Percentiles rank a stretch among this genome's conserved stretches.
phyloP scores from a whole-genome alignment of 805 yeast species.

The Danielia reshetovae region DNA sequence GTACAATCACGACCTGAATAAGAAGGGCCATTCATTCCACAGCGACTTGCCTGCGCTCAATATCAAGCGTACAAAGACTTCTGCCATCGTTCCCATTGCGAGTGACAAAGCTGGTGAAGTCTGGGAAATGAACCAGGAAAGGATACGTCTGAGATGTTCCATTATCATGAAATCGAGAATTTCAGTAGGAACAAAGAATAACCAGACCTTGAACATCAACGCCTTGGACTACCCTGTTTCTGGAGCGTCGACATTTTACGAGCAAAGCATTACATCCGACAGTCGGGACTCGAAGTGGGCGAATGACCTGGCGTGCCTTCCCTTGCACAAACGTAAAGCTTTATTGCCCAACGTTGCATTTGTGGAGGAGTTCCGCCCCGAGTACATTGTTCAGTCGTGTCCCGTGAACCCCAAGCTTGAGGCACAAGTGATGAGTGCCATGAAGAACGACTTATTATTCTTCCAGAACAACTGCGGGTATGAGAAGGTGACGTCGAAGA shows the following conservation, averaged over 20 bases:
- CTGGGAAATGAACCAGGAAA: slow-evolving; percentile 16
- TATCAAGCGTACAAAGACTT: slow-evolving; percentile 14
- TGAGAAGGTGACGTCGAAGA: slow-evolving; percentile 29
- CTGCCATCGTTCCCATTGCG: slow-evolving; percentile 20
- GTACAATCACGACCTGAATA: slow-evolving; percentile 7
- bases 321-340: slow-evolving; percentile 7
- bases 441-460: slow-evolving; percentile 50
- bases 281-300: neutral
- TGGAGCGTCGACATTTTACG: no score
- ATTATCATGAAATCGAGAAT: slow-evolving; percentile 19
- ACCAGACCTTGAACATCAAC: neutral
- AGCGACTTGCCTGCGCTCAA: neutral
- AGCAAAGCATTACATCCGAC: neutral
- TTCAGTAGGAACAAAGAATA: neutral
- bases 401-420: slow-evolving; percentile 50
- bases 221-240: neutral
- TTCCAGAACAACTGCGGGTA: slow-evolving; percentile 35
- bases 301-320: slow-evolving; percentile 4
- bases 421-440: slow-evolving; percentile 42
- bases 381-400: slow-evolving; percentile 52
- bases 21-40: neutral
- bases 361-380: slow-evolving; percentile 49
- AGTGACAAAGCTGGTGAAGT: slow-evolving; percentile 17
- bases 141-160: slow-evolving; percentile 20
- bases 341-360: slow-evolving; percentile 38